Percentiles rank a stretch among this genome's conserved stretches.
Evolutionary conservation across 306 rosid genomes (phyloP).

Genomic region (Mimosa pudica): DNA sequence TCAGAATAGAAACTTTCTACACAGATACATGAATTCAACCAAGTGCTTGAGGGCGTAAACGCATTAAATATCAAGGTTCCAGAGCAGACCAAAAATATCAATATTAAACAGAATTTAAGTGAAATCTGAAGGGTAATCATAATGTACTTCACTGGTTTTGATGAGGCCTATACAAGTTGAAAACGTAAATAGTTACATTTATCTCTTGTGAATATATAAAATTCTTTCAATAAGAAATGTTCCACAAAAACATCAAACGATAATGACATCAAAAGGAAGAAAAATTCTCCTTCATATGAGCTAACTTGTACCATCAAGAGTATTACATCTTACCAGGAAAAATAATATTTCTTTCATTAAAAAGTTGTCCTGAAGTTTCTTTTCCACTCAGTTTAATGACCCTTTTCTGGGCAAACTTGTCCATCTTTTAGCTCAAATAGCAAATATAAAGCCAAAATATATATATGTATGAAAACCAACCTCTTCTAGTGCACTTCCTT

Average conservation of each 20-base stretch:
- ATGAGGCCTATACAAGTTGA: conserved; percentile 5
- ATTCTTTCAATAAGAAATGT: neutral
- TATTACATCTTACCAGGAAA: neutral
- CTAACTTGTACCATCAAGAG: neutral
- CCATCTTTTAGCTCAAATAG: neutral
- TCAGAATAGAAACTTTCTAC: conserved; percentile 82
- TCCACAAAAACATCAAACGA: neutral
- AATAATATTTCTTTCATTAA: neutral
- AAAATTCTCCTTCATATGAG: neutral
- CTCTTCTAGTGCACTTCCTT: conserved; percentile 86
- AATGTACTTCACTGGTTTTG: conserved; percentile 2
- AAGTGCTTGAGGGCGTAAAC: conserved; percentile 7
- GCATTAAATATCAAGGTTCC: neutral
- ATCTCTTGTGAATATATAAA: neutral
- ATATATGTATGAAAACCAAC: conserved; percentile 36
- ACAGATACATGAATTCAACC: conserved; percentile 9
- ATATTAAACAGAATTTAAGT: conserved; percentile 1
- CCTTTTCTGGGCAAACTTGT: neutral
- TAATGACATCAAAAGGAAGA: neutral
- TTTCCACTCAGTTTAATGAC: neutral
- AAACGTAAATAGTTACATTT: neutral
- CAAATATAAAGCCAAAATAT: neutral
- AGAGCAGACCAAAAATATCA: neutral
- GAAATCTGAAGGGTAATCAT: neutral
- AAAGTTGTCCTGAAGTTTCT: neutral